Percentiles rank a stretch among this genome's conserved stretches.
Evolutionary conservation across 768 basidiomycete species (phyloP).

Genomic region (Termitomyces heimii): DNA sequence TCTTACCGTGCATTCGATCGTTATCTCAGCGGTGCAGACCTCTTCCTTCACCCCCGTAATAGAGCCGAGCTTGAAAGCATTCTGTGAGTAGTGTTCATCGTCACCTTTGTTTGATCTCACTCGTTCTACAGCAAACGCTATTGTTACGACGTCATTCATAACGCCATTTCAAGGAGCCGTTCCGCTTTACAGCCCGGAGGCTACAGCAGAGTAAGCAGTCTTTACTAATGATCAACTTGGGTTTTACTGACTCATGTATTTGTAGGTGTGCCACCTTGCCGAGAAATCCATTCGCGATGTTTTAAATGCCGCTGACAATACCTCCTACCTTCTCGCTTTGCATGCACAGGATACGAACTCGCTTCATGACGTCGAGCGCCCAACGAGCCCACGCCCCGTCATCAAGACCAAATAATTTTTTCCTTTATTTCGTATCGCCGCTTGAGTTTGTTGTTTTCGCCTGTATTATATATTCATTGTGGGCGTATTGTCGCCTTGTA

Average conservation of each 20-base stretch:
- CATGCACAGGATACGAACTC: slow-evolving; percentile 35
- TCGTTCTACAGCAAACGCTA: slow-evolving; percentile 48
- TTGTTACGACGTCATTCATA: slow-evolving; percentile 76
- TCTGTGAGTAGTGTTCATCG: slow-evolving; percentile 40
- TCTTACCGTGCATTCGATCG: slow-evolving; percentile 76
- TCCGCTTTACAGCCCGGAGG: slow-evolving; percentile 53
- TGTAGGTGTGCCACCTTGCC: slow-evolving; percentile 63
- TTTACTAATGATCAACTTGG: neutral
- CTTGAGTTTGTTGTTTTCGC: slow-evolving; percentile 3
- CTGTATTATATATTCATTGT: slow-evolving; percentile 12
- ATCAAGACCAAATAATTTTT: slow-evolving; percentile 36
- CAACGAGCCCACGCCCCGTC: slow-evolving; percentile 28
- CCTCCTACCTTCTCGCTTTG: slow-evolving; percentile 55
- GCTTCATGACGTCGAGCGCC: slow-evolving; percentile 25
- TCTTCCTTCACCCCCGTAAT: slow-evolving; percentile 64
- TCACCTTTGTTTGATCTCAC: slow-evolving; percentile 3
- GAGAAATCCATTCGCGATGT: slow-evolving; percentile 67
- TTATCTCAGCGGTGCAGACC: slow-evolving; percentile 63
- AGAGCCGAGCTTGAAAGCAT: slow-evolving; percentile 64
- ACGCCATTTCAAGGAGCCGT: slow-evolving; percentile 66
- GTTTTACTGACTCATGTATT: neutral
- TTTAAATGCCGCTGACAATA: slow-evolving; percentile 65
- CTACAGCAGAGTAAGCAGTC: slow-evolving; percentile 35
- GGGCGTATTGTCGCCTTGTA: slow-evolving; percentile 12
- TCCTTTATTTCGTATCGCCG: slow-evolving; percentile 10